Conservation (phyloP, 495 filamentous ascomycete species). For the Tuber umbilicatum region DNA sequence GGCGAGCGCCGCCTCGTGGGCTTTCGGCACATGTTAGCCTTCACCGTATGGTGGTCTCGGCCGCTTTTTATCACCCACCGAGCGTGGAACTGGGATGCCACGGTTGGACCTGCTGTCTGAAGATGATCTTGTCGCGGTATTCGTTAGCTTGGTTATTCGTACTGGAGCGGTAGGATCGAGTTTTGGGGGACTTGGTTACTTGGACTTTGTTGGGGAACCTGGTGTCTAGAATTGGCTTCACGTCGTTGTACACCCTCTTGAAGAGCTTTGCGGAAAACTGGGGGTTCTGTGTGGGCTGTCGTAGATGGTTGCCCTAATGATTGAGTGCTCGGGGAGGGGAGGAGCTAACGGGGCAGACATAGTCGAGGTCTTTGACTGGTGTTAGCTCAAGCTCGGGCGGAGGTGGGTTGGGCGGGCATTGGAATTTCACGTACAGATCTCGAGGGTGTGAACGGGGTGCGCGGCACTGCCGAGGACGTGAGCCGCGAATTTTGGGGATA, state of each 20-base stretch:
- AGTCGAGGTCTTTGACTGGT: conserved; percentile 30
- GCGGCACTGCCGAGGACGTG: conserved; percentile 21
- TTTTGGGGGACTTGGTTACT: conserved; percentile 51
- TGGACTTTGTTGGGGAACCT: conserved; percentile 30
- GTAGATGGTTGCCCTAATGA: no score
- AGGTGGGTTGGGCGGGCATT: not conserved
- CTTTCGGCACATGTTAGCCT: conserved; percentile 20
- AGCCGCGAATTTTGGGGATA: conserved; percentile 26
- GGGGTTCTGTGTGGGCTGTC: not conserved
- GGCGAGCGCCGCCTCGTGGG: conserved; percentile 79
- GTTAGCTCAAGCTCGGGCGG: not conserved
- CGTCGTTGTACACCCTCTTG: conserved; percentile 39
- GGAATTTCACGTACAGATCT: conserved; percentile 24
- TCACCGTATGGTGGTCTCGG: no score
- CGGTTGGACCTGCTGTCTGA: conserved; percentile 88
- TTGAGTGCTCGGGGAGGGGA: not conserved
- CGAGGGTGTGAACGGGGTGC: conserved; percentile 23
- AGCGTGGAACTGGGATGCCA: conserved; percentile 92
- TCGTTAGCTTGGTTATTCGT: conserved; percentile 52
- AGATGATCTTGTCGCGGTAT: conserved; percentile 47
- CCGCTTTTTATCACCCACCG: conserved; percentile 20
- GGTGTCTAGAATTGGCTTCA: conserved; percentile 19
- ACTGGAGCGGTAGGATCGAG: conserved; percentile 77
- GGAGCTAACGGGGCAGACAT: conserved; percentile 30
- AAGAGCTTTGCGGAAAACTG: conserved; percentile 43